Evolutionary conservation across 2,329 filamentous ascomycete genomes (phyloP).

Genomic region (Fusarium sp.): DNA sequence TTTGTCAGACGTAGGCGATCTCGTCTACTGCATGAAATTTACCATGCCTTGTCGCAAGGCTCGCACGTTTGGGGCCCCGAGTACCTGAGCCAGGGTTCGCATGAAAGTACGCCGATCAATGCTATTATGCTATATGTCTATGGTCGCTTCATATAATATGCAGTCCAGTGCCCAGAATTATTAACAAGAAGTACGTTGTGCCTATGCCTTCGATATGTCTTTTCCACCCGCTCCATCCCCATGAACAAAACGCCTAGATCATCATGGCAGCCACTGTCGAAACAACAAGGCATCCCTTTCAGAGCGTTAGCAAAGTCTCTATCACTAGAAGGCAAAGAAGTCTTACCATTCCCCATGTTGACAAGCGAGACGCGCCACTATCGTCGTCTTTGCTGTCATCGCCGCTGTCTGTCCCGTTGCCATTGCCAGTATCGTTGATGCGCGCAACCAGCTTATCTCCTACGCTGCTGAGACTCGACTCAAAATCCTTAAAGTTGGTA

Average conservation of each 20-base stretch:
- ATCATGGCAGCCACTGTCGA: constrained; percentile 42
- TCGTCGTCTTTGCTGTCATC: neutral
- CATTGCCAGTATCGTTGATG: constrained; percentile 37
- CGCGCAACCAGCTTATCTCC: constrained; percentile 64
- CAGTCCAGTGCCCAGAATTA: neutral
- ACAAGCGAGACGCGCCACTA: constrained; percentile 14
- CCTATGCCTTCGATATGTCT: neutral
- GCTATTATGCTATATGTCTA: constrained; percentile 3
- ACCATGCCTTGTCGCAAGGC: neutral
- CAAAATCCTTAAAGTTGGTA: constrained; percentile 60
- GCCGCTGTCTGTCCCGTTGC: neutral
- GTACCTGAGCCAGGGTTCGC: neutral
- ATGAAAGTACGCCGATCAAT: neutral
- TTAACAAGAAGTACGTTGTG: neutral
- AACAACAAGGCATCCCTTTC: constrained; percentile 42
- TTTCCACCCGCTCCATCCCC: neutral
- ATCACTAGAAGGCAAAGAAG: neutral
- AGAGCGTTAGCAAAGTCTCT: constrained; percentile 9
- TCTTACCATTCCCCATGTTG: constrained; percentile 12
- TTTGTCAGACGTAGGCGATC: neutral
- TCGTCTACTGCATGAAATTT: neutral
- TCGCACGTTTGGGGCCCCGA: constrained; percentile 5
- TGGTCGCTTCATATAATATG: constrained; percentile 7
- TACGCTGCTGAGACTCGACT: constrained; percentile 62
- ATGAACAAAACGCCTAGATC: constrained; percentile 31